Evolutionary conservation across 2,329 filamentous ascomycete genomes (phyloP).

Genomic region (Graphium sp.): DNA sequence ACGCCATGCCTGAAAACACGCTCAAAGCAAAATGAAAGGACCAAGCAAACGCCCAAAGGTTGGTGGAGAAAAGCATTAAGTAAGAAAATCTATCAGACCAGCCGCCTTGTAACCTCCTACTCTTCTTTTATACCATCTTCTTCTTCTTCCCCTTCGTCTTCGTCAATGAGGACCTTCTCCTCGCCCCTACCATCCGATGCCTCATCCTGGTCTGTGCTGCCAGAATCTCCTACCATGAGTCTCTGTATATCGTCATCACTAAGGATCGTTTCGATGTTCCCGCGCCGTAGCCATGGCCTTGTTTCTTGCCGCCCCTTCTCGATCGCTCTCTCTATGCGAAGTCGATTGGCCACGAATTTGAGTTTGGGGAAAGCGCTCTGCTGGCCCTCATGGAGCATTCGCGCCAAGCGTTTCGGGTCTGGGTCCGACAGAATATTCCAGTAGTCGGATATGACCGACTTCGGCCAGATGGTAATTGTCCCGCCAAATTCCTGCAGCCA

Average conservation of each 20-base stretch:
- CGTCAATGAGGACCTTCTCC: no score
- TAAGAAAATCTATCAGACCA: no score
- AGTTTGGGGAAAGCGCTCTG: slow-evolving; percentile 83
- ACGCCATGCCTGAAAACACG: no score
- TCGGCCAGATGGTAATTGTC: slow-evolving; percentile 93
- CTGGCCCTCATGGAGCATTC: slow-evolving; percentile 83
- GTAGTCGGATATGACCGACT: slow-evolving; percentile 64
- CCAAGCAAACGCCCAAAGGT: no score
- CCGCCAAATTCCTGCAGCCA: slow-evolving; percentile 93
- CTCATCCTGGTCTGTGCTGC: slow-evolving; percentile 7
- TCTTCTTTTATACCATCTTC: no score
- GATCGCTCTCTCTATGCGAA: slow-evolving; percentile 63
- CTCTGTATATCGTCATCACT: slow-evolving; percentile 42
- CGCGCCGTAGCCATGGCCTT: slow-evolving; percentile 25
- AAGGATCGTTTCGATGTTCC: slow-evolving; percentile 41
- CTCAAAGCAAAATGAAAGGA: no score
- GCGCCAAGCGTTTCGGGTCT: slow-evolving; percentile 52
- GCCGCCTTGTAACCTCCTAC: no score
- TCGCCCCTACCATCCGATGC: slow-evolving; percentile 11
- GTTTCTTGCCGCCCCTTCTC: slow-evolving; percentile 40
- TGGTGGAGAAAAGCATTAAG: no score
- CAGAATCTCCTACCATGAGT: slow-evolving; percentile 20
- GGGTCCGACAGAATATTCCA: slow-evolving; percentile 77
- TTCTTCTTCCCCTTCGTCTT: slow-evolving; percentile 17
- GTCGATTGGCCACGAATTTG: slow-evolving; percentile 75